A percentile compares a stretch with the other conserved stretches of the same genome.
phyloP scores from a whole-genome alignment of 208 protist species.

The Willaertia magna region DNA sequence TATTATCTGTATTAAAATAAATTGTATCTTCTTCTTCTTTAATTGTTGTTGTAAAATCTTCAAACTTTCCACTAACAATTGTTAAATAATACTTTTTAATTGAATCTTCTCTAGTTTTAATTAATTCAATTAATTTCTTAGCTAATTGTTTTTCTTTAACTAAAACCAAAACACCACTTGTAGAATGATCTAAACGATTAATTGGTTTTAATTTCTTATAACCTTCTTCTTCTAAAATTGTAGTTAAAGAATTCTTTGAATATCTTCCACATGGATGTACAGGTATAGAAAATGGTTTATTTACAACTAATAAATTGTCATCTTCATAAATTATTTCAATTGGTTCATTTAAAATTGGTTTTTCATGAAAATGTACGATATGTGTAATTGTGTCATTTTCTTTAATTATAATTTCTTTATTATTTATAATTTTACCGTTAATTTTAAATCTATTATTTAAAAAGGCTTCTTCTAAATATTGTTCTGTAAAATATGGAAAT shows the following conservation, averaged over 20 bases:
- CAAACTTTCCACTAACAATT: background rate
- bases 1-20: background rate
- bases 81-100: background rate
- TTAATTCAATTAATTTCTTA: background rate
- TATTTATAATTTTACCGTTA: background rate
- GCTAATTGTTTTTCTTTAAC: background rate
- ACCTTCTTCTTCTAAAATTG: conserved; percentile 15
- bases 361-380: background rate
- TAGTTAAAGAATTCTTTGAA: conserved; percentile 43
- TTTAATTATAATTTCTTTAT: background rate
- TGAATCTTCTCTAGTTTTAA: background rate
- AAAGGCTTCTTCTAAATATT: background rate
- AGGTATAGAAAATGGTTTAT: conserved; percentile 6
- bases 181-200: background rate
- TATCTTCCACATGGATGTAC: conserved; percentile 41
- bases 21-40: background rate
- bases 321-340: background rate
- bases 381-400: background rate
- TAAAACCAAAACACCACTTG: background rate
- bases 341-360: background rate
- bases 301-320: conserved; percentile 19
- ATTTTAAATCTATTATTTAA: background rate
- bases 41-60: background rate
- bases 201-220: background rate
- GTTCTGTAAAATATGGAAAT: background rate